Conservation (phyloP, 2,329 filamentous ascomycete genomes). For the Ramularia endophylla region DNA sequence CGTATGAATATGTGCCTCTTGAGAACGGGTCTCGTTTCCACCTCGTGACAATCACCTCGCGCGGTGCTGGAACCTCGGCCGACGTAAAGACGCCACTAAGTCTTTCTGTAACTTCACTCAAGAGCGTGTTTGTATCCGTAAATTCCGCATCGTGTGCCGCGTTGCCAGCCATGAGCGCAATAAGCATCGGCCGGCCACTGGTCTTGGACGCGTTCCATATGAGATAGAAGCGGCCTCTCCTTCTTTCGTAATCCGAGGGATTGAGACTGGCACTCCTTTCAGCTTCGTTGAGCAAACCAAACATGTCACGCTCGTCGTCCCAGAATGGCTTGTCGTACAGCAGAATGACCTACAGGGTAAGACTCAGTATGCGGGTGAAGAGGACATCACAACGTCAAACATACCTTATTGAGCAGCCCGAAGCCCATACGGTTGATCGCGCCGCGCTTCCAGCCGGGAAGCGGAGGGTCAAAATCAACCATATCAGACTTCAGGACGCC, state of each 20-base stretch:
- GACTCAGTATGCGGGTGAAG: background rate
- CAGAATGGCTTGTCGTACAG: constrained; percentile 88
- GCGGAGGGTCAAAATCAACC: constrained; percentile 78
- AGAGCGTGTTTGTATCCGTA: constrained; percentile 66
- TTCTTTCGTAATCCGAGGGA: constrained; percentile 71
- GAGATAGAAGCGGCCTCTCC: constrained; percentile 88
- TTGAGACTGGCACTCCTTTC: constrained; percentile 62
- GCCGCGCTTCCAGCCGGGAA: constrained; percentile 80
- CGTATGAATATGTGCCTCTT: constrained; percentile 92
- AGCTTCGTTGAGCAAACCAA: constrained; percentile 79
- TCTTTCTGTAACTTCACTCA: constrained; percentile 73
- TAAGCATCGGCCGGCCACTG: constrained; percentile 74
- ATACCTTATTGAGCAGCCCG: constrained; percentile 83
- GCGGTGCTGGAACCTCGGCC: constrained; percentile 63
- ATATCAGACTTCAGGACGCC: constrained; percentile 82
- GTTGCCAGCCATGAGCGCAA: constrained; percentile 93
- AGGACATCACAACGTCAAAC: background rate
- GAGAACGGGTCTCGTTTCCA: constrained; percentile 91
- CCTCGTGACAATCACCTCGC: constrained; percentile 82
- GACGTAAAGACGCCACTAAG: constrained; percentile 67
- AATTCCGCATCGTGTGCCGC: constrained; percentile 83
- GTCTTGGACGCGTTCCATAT: constrained; percentile 96
- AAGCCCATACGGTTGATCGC: constrained; percentile 83
- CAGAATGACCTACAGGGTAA: constrained; percentile 55
- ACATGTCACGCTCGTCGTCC: constrained; percentile 86